phyloP scores from a whole-genome alignment of 371 early-diverging fungal species.

The Entomophthora muscae region DNA sequence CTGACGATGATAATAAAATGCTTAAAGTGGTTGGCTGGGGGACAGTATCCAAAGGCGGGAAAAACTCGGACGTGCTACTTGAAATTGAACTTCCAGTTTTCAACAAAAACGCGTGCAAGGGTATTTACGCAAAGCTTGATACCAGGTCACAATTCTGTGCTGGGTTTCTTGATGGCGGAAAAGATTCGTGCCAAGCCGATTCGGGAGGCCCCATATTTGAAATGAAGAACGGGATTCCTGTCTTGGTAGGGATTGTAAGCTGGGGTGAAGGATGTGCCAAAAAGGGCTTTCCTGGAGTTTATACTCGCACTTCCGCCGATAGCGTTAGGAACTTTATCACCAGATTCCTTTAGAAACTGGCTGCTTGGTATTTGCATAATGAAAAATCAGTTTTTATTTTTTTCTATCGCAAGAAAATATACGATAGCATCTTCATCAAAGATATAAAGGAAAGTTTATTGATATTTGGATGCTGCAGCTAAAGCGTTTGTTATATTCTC shows the following conservation, averaged over 20 bases:
- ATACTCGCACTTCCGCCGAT: background rate
- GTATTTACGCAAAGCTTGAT: background rate
- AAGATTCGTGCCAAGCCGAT: slow-evolving; percentile 2
- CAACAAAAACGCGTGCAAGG: background rate
- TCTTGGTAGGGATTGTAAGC: background rate
- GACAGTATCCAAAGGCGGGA: background rate
- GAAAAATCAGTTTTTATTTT: too few relatives aligned
- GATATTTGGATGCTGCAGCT: too few relatives aligned
- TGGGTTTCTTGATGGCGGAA: background rate
- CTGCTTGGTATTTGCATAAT: too few relatives aligned
- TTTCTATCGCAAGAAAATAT: too few relatives aligned
- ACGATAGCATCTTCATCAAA: too few relatives aligned
- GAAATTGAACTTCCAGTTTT: slow-evolving; percentile 5
- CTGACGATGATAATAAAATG: background rate
- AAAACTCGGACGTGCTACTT: background rate
- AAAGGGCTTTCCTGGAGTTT: background rate
- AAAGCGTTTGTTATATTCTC: too few relatives aligned
- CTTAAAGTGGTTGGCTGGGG: slow-evolving; percentile 3
- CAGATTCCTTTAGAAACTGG: too few relatives aligned
- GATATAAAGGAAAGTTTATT: too few relatives aligned
- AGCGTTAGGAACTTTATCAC: background rate
- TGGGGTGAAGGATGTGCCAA: slow-evolving; percentile 1
- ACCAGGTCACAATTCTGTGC: background rate
- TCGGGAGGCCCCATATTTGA: slow-evolving; percentile 4
- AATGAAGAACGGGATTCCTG: background rate